Base-by-base conservation (phyloP, 805 yeast genomes). In the Candida easanensis region DNA sequence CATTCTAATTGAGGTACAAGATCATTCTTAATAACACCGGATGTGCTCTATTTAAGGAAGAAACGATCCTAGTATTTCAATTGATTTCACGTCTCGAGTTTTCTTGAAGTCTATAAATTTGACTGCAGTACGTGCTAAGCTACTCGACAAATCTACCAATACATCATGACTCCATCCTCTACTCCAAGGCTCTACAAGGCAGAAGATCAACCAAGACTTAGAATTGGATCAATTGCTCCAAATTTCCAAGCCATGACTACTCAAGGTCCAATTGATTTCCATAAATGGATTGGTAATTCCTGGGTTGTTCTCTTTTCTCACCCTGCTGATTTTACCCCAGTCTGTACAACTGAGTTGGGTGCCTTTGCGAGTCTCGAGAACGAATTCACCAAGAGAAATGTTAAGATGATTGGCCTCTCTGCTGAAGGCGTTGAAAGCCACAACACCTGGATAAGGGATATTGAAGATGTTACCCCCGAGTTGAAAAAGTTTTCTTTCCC, bases 271-370 rank as follows among this genome's bases (percentile, higher is more conserved):
- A 79, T 89, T 61, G 79, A 86, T 53, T 89, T 89, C 80, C 95
- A 89, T 71, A 82, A 90, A 49, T 89, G 74, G 74, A 73, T 88
- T 55, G 91, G 91, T 38, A 80, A 84, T 68, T 77, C 82, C 37
- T 89, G 97, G 97, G 81, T 83, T 37, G 81, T 89, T 39, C 73
- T 89, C 60, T 89, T 89, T 70, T 86, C 95, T 18, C 97, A 89
- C 68, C 97, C 97, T 49, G 96, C 89, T 43, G 97, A 89, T 67
- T 90, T 88, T 76, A 89, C 97, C 15, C 97, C 97, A 38, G 96
- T 89, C 43, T 89, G 97, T 69, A 90, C 97, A 60, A 89, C 97
- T 44, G 97, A 89, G 73, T 76, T 89, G 62, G 96, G 97, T 54
- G 96, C 96, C 16, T 90, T 89, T 60, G 89, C 96, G 51, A 77